These are phyloP conservation scores for Tolypocladium pustulatum DNA, from an alignment of 2,329 filamentous ascomycete genomes.

Conservation along the genomic window DNA sequence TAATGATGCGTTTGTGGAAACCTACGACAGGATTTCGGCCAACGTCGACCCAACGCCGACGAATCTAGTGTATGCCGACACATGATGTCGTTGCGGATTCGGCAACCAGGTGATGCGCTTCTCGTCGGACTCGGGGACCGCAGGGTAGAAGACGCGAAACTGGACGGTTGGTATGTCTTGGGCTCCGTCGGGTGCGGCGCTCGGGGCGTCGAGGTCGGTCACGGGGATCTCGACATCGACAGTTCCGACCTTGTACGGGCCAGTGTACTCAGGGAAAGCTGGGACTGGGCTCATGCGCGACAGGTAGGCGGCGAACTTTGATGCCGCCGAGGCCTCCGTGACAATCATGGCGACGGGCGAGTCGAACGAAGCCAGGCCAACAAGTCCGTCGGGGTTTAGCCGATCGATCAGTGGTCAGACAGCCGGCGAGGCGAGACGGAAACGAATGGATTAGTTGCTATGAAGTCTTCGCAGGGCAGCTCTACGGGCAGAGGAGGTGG, in stretches of 20 bases:
- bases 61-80: constrained; percentile 68
- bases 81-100: constrained; percentile 61
- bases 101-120: constrained; percentile 68
- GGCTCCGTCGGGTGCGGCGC: constrained; percentile 41
- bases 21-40: constrained; percentile 50
- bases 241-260: constrained; percentile 68
- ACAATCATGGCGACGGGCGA: constrained; percentile 6
- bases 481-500: neutral
- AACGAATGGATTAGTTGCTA: neutral
- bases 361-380: neutral
- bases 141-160: constrained; percentile 77
- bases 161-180: constrained; percentile 59
- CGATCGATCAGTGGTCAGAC: neutral
- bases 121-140: constrained; percentile 38
- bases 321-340: constrained; percentile 10
- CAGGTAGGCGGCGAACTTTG: constrained; percentile 36
- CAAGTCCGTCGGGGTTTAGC: neutral
- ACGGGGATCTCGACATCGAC: constrained; percentile 73
- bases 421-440: neutral
- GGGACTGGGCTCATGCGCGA: constrained; percentile 57
- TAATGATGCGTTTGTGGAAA: constrained; percentile 4
- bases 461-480: neutral
- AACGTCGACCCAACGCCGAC: constrained; percentile 52
- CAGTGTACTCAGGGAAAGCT: constrained; percentile 63
- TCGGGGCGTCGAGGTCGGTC: constrained; percentile 43